A percentile compares a stretch with the other conserved stretches of the same genome.
These are phyloP conservation scores for Graphium sp. DNA, from an alignment of 2,329 filamentous ascomycete genomes.

Conservation along the genomic window DNA sequence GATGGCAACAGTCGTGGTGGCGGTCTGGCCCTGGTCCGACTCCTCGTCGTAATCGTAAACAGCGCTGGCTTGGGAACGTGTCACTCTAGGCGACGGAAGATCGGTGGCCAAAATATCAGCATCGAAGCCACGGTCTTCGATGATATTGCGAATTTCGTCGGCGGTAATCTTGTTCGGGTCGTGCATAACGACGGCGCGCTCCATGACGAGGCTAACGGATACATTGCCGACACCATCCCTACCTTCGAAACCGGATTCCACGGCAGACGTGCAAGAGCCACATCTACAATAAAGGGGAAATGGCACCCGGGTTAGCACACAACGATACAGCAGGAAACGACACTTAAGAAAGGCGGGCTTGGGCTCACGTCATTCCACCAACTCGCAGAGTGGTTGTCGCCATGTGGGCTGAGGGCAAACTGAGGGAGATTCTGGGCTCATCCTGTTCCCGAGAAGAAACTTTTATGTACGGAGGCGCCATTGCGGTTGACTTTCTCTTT, in stretches of 20 bases:
- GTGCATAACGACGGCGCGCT: slow-evolving; percentile 87
- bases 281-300: slow-evolving; percentile 43
- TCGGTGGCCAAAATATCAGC: slow-evolving; percentile 77
- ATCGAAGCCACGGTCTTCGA: slow-evolving; percentile 86
- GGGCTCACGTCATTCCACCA: slow-evolving; percentile 63
- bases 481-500: no score
- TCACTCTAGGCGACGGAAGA: slow-evolving; percentile 36
- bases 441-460: slow-evolving; percentile 23
- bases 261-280: slow-evolving; percentile 87
- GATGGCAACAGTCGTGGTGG: slow-evolving; percentile 61
- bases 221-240: slow-evolving; percentile 71
- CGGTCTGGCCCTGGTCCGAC: slow-evolving; percentile 22
- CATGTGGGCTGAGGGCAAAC: slow-evolving; percentile 41
- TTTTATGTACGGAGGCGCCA: slow-evolving; percentile 33
- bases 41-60: slow-evolving; percentile 18
- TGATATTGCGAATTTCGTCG: slow-evolving; percentile 65
- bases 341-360: background rate
- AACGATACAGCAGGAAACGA: slow-evolving; percentile 3
- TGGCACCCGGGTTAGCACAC: background rate
- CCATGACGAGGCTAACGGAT: slow-evolving; percentile 87
- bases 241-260: slow-evolving; percentile 78
- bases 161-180: slow-evolving; percentile 59
- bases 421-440: slow-evolving; percentile 12
- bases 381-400: slow-evolving; percentile 84
- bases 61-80: slow-evolving; percentile 11